Percentiles rank a stretch among this genome's conserved stretches.
Conservation (phyloP, 768 basidiomycete genomes). For the Phylloporus sp. region DNA sequence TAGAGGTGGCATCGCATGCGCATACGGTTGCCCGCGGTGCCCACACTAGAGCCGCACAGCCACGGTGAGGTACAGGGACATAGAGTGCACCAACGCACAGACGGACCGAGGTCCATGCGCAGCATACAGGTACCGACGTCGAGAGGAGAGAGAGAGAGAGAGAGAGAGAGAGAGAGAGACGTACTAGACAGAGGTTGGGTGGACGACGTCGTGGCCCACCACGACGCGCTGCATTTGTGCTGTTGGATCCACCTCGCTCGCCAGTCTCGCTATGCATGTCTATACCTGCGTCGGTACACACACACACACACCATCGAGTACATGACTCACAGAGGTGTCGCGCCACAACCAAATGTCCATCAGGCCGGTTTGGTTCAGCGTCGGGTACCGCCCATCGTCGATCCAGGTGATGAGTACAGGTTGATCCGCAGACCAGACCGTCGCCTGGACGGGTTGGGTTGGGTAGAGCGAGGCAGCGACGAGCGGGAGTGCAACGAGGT, state of each 20-base stretch:
- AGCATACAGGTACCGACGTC: background rate
- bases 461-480: slow-evolving; percentile 44
- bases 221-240: too few species aligned
- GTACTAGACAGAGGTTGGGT: slow-evolving; percentile 31
- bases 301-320: background rate
- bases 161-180: slow-evolving; percentile 8
- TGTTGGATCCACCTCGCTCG: slow-evolving; percentile 40
- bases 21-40: background rate
- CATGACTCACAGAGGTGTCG: slow-evolving; percentile 37
- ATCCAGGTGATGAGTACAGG: slow-evolving; percentile 45
- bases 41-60: too few species aligned
- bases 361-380: slow-evolving; percentile 38
- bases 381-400: slow-evolving; percentile 43
- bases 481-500: slow-evolving; percentile 8
- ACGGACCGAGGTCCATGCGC: background rate
- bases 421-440: slow-evolving; percentile 43
- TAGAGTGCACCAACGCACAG: background rate
- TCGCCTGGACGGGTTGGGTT: slow-evolving; percentile 44
- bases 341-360: slow-evolving; percentile 46
- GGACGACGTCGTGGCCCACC: slow-evolving; percentile 18
- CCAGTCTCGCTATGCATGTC: slow-evolving; percentile 44
- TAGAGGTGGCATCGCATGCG: background rate
- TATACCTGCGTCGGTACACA: slow-evolving; percentile 9
- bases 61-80: background rate
- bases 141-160: background rate